Base-by-base conservation (phyloP, 768 basidiomycete genomes). In the Xerocomus brunneocitrinus region DNA sequence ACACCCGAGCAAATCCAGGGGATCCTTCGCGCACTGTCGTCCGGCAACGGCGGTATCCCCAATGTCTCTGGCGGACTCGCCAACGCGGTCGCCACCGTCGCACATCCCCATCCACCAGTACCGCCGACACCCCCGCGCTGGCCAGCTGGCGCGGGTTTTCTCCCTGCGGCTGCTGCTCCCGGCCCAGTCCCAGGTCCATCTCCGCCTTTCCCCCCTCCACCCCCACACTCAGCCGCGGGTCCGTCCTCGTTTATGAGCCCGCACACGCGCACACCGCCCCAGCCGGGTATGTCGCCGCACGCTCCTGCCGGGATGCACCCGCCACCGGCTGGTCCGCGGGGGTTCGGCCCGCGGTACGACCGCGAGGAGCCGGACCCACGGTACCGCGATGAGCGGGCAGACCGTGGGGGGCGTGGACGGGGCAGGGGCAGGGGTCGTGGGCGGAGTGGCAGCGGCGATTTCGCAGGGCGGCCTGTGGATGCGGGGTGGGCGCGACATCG, bases 1-100 rank as follows among this genome's bases (percentile, higher is more conserved):
- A 87, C 86, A 3, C 86, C 87, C 0, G 88, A 87, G 46, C 89
- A 90, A 64, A 81, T 91, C 35, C 83, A 87, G 55, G 68, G 78
- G 45, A 80, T 90, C 69, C 71, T 90, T 12, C 77, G 79, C 34
- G 76, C 84, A 0, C 73, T 91, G 4, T 66, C 72, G 16, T 74
- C 78, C 2, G 71, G 72, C 47, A 75, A 68, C 43, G 66, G 75
- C 8, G 65, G 68, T 56, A 59, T 63, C 38, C 60, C 56, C 2
- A 65, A 58, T 66, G 49, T 73, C 61, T 47, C 65, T 65, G 44
- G 66, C 47, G 60, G 67, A 57, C 54, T 69, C 59, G 48, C 65
- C 56, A 60, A 56, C 31, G 58, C 66, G 8, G 54, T 65, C 12
- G 60, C 66, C 32, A 65, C 56, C 35, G 60, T 62, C 27, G 46